A percentile compares a stretch with the other conserved stretches of the same genome.
Evolutionary conservation across 192 early-diverging fungal genomes (phyloP).

Genomic region (Podila epigama): DNA sequence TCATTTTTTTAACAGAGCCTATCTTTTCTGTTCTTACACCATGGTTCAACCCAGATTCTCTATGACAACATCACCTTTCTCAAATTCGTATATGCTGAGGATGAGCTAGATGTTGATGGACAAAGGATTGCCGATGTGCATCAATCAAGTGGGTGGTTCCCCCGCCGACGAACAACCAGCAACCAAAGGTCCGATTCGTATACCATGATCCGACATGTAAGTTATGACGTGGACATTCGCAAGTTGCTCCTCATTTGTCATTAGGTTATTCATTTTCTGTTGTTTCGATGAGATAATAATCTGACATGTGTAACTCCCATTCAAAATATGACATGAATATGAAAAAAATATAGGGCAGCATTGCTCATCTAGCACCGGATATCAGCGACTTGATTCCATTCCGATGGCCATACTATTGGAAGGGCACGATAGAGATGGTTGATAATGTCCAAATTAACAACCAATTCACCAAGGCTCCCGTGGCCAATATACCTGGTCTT

Average conservation of each 20-base stretch:
- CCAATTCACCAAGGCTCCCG: conserved; percentile 35
- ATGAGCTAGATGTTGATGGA: conserved; percentile 55
- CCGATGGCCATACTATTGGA: conserved; percentile 48
- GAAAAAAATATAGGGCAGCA: conserved; percentile 22
- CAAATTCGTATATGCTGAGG: conserved; percentile 64
- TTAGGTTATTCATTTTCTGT: too few species aligned
- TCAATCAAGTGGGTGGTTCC: conserved; percentile 30
- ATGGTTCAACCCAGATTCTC: conserved; percentile 59
- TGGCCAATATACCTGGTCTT: conserved; percentile 20
- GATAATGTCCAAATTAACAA: conserved; percentile 50
- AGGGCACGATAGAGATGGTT: conserved; percentile 45
- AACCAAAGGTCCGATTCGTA: conserved; percentile 47
- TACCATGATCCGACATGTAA: conserved; percentile 52
- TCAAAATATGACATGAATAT: too few species aligned
- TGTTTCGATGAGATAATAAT: too few species aligned
- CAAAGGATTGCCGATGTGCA: conserved; percentile 36
- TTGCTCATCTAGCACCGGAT: conserved; percentile 36
- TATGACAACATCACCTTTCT: conserved; percentile 65
- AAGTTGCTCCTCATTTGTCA: neutral
- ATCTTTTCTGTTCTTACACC: neutral
- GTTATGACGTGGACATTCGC: neutral
- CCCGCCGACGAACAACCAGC: conserved; percentile 29
- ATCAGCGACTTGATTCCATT: conserved; percentile 41
- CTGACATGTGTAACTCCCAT: too few species aligned
- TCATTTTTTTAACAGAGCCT: neutral